Base-by-base conservation (phyloP, 2,329 filamentous ascomycete species). In the Chrysosporium keratinophilum region DNA sequence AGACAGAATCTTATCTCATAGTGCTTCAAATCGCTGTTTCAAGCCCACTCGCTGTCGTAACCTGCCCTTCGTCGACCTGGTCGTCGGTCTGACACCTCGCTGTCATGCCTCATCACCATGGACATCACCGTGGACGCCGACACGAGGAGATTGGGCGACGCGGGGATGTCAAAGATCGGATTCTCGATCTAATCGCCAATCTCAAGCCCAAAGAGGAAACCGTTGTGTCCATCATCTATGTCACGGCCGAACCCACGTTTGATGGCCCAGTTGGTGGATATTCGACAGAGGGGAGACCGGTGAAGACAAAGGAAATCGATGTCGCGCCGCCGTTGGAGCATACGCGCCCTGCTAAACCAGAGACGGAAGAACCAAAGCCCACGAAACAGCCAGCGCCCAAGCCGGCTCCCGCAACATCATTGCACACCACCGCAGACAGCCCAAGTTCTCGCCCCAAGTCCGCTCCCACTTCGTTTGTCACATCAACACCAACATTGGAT, bases 241-340 rank as follows among this genome's bases (percentile, higher is more conserved):
- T 78, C 44, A 80, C 78, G 0, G 69, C 75, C 31, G 60, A 71
- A 19, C 70, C 74, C 52, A 80, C 78, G 39, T 81, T 79, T 58
- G 66, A 69, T 14, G 78, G 76, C 23, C 68, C 70, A 1, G 67
- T 78, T 56, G 76, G 68, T 53, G 75, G 74, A 56, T 77, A 74
- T 60, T 67, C 68, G 12, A 78, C 76, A 17, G 54, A 63, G 39
- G 63, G 52, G 17, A 40, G 40, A 39, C 41, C 54, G n/a, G 50
- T 54, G 10, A 57, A 56, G 7, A 59, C 49, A 15, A 49, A 40
- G 23, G 48, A 37, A 11, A 11, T n/a, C 23, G 43, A 37, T 4
- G 57, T 70, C 5, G 67, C 66, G 28, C 57, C 58, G 31, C 61
- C 69, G n/a, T 59, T 69, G 5, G 58, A 57, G 19, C 57, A 55